Base-by-base conservation (phyloP, 83 land plant species). In the Thuja plicata region DNA sequence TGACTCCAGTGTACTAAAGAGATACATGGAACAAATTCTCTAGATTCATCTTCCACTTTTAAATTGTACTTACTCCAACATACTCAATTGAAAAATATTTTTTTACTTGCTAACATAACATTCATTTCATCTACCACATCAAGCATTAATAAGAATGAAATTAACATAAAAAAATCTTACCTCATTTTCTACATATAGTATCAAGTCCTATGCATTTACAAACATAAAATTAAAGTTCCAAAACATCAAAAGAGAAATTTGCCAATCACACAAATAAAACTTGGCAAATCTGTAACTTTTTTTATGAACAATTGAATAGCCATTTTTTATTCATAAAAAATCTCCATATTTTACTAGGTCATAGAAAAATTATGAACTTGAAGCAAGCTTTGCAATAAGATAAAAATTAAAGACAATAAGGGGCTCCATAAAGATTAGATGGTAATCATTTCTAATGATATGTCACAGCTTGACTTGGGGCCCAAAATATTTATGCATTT, bases 101-200 rank as follows among this genome's bases (percentile, higher is more conserved):
- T 93, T 74, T 96, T 90, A 60, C 92, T 91, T 15, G 91, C 89
- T 30, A 96, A 96, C 88, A 91, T 88, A 9, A 96, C 95, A 91
- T 96, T 95, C 96, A 96, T 96, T 90, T 96, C 97, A 89, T 95
- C 97, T 96, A 52, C 88, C 34, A 79, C 80, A 43, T 34, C n/a
- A 38, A 88, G 24, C 32, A 79, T 40, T 9, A 88, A 85, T 24
- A 71, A 50, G n/a, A n/a, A 21, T 35, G 16, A 83, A 48, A 80
- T 55, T n/a, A 48, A 45, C 12, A 46, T 46, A 3, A n/a, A 46
- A 46, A 41, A 5, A n/a, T 83, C 32, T 10, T 46, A 30, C 85
- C 17, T 83, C n/a, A 52, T 83, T 83, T 83, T 1, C 85, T 8
- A 46, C 55, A 11, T 21, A 34, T 46, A 27, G 0, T 32, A 32